A percentile compares a stretch with the other conserved stretches of the same genome.
Conservation (phyloP, 208 protist genomes). For the Blechomonas ayalai region DNA sequence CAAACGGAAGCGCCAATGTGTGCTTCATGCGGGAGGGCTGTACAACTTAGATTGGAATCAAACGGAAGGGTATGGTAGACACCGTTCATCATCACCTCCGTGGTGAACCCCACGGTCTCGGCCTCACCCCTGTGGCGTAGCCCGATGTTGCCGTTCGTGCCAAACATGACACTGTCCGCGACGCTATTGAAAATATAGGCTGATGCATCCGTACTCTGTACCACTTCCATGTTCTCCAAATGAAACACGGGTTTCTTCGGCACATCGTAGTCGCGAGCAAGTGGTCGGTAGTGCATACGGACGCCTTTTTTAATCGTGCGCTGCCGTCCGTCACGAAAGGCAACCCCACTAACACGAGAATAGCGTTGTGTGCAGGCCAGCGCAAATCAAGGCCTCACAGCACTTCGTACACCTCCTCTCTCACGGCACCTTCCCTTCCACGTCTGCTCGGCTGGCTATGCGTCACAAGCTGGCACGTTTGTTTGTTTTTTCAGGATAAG, state of each 20-base stretch:
- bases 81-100: conserved; percentile 69
- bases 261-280: conserved; percentile 83
- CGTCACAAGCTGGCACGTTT: too few species aligned
- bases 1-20: conserved; percentile 67
- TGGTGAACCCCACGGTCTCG: conserved; percentile 66
- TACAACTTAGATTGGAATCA: conserved; percentile 19
- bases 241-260: conserved; percentile 78
- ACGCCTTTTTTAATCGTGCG: too few species aligned
- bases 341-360: too few species aligned
- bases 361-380: too few species aligned
- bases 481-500: too few species aligned
- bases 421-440: too few species aligned
- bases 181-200: conserved; percentile 74
- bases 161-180: conserved; percentile 81
- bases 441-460: too few species aligned
- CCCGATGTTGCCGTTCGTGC: conserved; percentile 79
- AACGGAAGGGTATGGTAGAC: conserved; percentile 56
- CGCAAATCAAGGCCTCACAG: too few species aligned
- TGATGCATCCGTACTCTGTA: conserved; percentile 65
- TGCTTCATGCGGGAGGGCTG: conserved; percentile 27
- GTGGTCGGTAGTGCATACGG: conserved; percentile 23
- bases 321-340: too few species aligned
- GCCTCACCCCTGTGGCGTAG: conserved; percentile 68
- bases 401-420: too few species aligned
- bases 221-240: conserved; percentile 63